phyloP scores from a whole-genome alignment of 352 stramenopile species.

The Pythium pyrilobum region DNA sequence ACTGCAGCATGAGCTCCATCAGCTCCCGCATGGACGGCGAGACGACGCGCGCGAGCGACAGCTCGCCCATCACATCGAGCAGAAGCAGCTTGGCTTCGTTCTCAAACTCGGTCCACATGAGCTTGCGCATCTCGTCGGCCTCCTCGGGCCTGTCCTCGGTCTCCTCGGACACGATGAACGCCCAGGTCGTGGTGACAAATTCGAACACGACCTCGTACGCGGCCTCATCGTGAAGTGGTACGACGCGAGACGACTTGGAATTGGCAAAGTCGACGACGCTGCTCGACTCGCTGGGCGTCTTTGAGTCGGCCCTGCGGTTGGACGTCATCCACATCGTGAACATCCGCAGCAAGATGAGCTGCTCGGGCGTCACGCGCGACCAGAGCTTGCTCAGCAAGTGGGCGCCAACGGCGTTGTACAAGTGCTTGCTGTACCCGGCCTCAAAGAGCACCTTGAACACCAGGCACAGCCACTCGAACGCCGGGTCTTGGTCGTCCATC shows the following conservation, averaged over 20 bases:
- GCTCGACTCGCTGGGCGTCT: too few species aligned
- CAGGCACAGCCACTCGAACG: conserved; percentile 75
- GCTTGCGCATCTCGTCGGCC: conserved; percentile 49
- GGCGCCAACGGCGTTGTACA: conserved; percentile 70
- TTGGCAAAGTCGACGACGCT: background rate
- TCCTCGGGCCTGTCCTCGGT: conserved; percentile 59
- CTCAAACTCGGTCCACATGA: conserved; percentile 72
- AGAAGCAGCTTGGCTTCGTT: conserved; percentile 73
- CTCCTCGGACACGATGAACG: conserved; percentile 31
- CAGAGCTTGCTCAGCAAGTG: conserved; percentile 76
- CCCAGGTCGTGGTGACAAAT: conserved; percentile 54
- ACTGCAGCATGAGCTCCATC: conserved; percentile 7
- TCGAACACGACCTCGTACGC: conserved; percentile 28
- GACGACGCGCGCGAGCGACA: conserved; percentile 25
- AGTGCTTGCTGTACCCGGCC: conserved; percentile 32
- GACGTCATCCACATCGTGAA: conserved; percentile 58
- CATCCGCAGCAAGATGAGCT: conserved; percentile 77
- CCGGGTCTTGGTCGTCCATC: conserved; percentile 43
- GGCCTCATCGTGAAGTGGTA: background rate
- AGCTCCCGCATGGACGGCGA: background rate
- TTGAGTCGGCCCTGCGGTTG: background rate
- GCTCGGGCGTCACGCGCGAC: conserved; percentile 75
- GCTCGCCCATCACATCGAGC: conserved; percentile 59
- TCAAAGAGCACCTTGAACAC: conserved; percentile 62
- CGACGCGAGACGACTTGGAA: too few species aligned